phyloP scores from a whole-genome alignment of 306 rosid genomes.

The Prosopis cineraria region DNA sequence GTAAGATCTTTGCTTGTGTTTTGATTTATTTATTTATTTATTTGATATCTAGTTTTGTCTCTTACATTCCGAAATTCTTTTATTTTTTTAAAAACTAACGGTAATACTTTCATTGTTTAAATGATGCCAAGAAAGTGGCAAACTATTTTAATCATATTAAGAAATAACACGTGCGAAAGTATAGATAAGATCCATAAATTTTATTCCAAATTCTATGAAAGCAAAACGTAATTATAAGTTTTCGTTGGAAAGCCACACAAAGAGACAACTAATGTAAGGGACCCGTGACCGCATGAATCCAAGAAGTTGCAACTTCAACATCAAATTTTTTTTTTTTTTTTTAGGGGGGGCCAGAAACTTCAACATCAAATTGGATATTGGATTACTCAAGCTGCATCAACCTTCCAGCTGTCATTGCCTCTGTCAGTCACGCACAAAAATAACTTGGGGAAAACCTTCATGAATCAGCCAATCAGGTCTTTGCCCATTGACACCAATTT shows the following conservation, averaged over 20 bases:
- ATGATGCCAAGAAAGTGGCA: neutral
- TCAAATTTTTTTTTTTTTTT: neutral
- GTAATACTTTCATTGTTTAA: neutral
- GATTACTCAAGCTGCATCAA: neutral
- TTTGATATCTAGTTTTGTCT: neutral
- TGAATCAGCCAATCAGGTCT: neutral
- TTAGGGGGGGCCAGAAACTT: neutral
- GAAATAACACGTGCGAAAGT: neutral
- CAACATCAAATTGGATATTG: neutral
- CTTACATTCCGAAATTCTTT: neutral
- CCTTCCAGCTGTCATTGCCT: neutral
- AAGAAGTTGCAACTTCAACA: neutral
- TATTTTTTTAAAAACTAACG: neutral
- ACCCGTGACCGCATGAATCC: slow-evolving; percentile 29
- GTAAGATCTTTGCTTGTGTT: neutral
- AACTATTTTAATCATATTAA: neutral
- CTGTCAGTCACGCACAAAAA: neutral
- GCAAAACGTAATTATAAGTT: neutral
- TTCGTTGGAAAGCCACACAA: neutral
- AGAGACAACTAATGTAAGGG: neutral
- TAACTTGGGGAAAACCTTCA: neutral
- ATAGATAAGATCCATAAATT: neutral
- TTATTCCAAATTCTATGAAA: neutral
- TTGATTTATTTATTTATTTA: no score
- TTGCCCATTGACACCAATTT: neutral